A percentile compares a stretch with the other conserved stretches of the same genome.
phyloP scores from a whole-genome alignment of 2,329 filamentous ascomycete genomes.

The Fusarium sp. region DNA sequence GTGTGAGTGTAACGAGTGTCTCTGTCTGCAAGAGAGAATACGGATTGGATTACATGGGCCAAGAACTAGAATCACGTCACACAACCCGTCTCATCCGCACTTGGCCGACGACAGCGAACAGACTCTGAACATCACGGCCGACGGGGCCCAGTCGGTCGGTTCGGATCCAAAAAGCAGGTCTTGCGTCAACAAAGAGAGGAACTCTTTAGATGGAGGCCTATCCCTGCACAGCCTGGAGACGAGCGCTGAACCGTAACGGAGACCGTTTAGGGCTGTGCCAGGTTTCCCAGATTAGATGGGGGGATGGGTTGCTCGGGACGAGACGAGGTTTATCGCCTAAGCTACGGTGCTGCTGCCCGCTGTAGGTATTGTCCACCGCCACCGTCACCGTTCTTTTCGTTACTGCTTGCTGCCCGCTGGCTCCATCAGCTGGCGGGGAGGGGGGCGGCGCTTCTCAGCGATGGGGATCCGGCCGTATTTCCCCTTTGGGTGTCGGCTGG shows the following conservation, averaged over 20 bases:
- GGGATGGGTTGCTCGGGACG: background rate
- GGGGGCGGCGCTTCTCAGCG: constrained; percentile 15
- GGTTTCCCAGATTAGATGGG: constrained; percentile 26
- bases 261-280: constrained; percentile 18
- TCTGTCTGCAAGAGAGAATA: background rate
- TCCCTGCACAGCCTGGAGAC: constrained; percentile 24
- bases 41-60: constrained; percentile 23
- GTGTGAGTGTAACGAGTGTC: background rate
- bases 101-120: constrained; percentile 1
- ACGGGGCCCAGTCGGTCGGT: constrained; percentile 20
- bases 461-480: constrained; percentile 27
- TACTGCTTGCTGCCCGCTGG: background rate
- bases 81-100: background rate
- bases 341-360: background rate
- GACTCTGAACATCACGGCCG: background rate
- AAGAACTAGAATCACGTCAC: constrained; percentile 12
- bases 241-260: background rate
- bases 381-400: background rate
- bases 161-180: background rate
- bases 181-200: background rate
- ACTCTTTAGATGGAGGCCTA: constrained; percentile 9
- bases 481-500: constrained; percentile 27
- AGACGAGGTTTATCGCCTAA: background rate
- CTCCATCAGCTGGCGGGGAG: background rate
- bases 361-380: background rate